Evolutionary conservation across 2,329 filamentous ascomycete species (phyloP), one percentile per base, ranked within the genome.

Genomic region (Aspergillus sp.): DNA sequence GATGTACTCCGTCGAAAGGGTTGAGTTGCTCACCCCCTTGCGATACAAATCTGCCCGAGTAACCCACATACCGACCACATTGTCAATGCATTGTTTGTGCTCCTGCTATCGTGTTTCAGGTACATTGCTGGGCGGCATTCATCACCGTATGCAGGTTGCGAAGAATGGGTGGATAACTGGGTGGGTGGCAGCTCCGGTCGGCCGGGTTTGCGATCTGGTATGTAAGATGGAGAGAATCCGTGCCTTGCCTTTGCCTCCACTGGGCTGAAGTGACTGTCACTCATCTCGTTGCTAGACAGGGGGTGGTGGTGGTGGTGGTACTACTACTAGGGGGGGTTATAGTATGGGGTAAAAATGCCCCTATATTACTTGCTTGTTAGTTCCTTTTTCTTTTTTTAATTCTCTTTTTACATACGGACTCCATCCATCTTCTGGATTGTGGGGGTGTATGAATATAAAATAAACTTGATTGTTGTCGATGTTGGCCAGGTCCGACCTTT

Each of bases 111-210:
- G 51, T 59, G 57, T 55, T 55, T 59, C 39, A 59, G 43, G 43
- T 59, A 59, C 57, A 59, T 59, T 59, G 57, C 51, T 55, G 19
- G 51, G 51, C 57, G 52, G 51, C 50, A 47, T 28, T 50, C 36
- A 43, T 50, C 45, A 51, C 45, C 30, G 43, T 25, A 32, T 49
- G 9, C 32, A 12, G 32, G 32, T 36, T 36, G 32, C 41, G 30
- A 43, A 43, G 52, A 55, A 41, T 55, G 23, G 21, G 21, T 30
- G n/a, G 39, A 55, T 45, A 12, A 28, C n/a, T 43, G 39, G 41
- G 39, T 47, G 19, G 39, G 23, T 41, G 36, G 53, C 32, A 45
- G 25, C 43, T 55, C 41, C 41, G n/a, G 51, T 54, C 38, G 51
- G 51, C 51, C 47, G 47, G 47, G 23, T 50, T 50, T 49, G 28